Conservation (phyloP, 768 basidiomycete genomes). For the Chalciporus piperatus region DNA sequence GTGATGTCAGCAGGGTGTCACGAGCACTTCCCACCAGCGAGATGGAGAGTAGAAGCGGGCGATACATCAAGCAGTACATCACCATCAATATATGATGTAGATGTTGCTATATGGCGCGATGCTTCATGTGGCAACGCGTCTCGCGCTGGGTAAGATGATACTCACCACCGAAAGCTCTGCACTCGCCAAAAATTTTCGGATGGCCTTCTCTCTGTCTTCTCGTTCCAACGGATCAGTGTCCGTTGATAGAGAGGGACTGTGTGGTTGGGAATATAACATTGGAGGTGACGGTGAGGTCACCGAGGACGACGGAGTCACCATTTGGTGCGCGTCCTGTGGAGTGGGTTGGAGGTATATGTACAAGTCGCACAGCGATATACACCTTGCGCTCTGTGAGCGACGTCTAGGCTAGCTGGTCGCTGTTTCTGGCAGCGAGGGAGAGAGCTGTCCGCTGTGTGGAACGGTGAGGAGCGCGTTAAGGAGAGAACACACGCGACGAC, state of each 20-base stretch:
- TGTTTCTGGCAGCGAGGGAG: slow-evolving; percentile 30
- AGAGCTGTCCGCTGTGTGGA: slow-evolving; percentile 38
- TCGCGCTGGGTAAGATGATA: slow-evolving; percentile 26
- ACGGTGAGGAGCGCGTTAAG: slow-evolving; percentile 38
- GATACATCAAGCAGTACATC: slow-evolving; percentile 1
- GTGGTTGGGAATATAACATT: slow-evolving; percentile 54
- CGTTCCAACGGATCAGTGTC: slow-evolving; percentile 44
- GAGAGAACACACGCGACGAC: slow-evolving; percentile 34
- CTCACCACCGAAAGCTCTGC: slow-evolving; percentile 81
- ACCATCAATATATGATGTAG: slow-evolving; percentile 4
- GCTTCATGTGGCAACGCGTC: slow-evolving; percentile 47
- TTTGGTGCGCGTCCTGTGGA: slow-evolving; percentile 36
- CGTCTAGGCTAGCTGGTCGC: slow-evolving; percentile 22
- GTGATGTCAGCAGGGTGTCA: slow-evolving; percentile 24
- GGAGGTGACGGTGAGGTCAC: slow-evolving; percentile 82
- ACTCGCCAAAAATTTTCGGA: slow-evolving; percentile 74
- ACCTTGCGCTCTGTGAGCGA: slow-evolving; percentile 9
- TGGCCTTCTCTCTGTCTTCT: slow-evolving; percentile 63
- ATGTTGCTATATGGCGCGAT: slow-evolving; percentile 21
- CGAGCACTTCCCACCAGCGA: slow-evolving; percentile 8
- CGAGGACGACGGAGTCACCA: slow-evolving; percentile 81
- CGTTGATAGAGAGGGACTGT: slow-evolving; percentile 38
- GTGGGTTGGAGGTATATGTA: slow-evolving; percentile 12
- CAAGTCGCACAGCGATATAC: slow-evolving; percentile 17
- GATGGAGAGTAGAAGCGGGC: slow-evolving; percentile 1